Evolutionary conservation across 2,329 filamentous ascomycete genomes (phyloP), one percentile per base, ranked within the genome.

Genomic region (Botrytis galanthina): DNA sequence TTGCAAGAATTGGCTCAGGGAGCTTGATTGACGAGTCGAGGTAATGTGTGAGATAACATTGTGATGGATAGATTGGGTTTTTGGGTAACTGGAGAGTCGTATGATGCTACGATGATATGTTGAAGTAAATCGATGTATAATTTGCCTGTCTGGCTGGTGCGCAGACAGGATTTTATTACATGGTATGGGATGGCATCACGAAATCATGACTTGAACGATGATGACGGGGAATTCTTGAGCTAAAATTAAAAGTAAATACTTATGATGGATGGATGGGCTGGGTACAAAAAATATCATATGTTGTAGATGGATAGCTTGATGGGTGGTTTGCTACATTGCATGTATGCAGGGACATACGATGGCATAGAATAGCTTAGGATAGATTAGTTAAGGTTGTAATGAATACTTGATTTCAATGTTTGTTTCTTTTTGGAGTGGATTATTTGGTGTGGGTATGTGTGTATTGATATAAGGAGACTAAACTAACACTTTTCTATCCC

Each of bases 1-100:
- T 78, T 90, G 74, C 76, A 79, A 61, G 79, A 81, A 72, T 70
- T 81, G 63, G 81, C 84, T 18, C 76, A 79, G 70, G 75, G 73
- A 3, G 71, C 63, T 59, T 72, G 37, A 72, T 48, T 16, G 48
- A 20, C 22, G 16, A 57, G 10, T 26, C 7, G 48, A 59, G n/a
- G 6, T 46, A 26, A n/a, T 18, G 7, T 63, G 26, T n/a, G 37
- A 39, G n/a, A 42, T 63, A n/a, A 1, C 2, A 48, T 46, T 48
- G 62, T 32, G 22, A 51, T 26, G 44, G 29, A 48, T 66, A 29
- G 16, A 44, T 44, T 9, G 18, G 18, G 12, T 46, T 48, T 66
- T 66, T 66, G 63, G 44, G 29, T 48, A 37, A 32, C 4, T 66
- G 42, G 42, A 10, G 46, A 48, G 18, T 51, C 20, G 37, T 63